Evolutionary conservation across 495 filamentous ascomycete species (phyloP).

Genomic region (Lepidopterella palustris): DNA sequence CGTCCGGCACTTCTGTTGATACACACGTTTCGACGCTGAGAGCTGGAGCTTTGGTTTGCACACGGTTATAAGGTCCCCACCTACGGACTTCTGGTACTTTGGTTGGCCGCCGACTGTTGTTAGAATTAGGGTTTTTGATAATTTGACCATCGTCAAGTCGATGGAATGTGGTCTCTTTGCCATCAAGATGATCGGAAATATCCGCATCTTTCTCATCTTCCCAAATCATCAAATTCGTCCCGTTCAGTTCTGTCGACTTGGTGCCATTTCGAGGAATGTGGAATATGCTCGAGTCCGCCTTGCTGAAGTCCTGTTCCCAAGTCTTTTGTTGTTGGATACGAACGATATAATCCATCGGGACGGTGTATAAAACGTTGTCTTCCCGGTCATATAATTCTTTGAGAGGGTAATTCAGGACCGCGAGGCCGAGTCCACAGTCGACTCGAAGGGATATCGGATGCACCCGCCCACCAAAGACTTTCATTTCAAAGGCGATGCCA

Average conservation of each 20-base stretch:
- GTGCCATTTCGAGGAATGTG: conserved; percentile 28
- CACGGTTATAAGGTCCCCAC: conserved; percentile 20
- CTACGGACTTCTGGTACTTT: conserved; percentile 9
- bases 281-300: conserved; percentile 10
- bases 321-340: conserved; percentile 27
- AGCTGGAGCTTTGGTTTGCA: neutral
- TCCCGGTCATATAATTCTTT: conserved; percentile 25
- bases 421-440: conserved; percentile 28
- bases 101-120: conserved; percentile 14
- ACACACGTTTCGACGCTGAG: conserved; percentile 1
- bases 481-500: conserved; percentile 29
- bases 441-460: conserved; percentile 28
- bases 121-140: conserved; percentile 21
- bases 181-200: conserved; percentile 27
- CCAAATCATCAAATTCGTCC: conserved; percentile 31
- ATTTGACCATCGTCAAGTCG: conserved; percentile 28
- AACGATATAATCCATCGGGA: conserved; percentile 31
- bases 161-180: conserved; percentile 24
- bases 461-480: conserved; percentile 29
- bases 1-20: conserved; percentile 8
- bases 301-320: conserved; percentile 26
- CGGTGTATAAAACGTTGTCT: conserved; percentile 29
- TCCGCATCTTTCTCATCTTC: conserved; percentile 30
- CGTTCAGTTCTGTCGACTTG: conserved; percentile 24
- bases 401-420: conserved; percentile 24